Percentiles rank a stretch among this genome's conserved stretches.
These are phyloP conservation scores for Linderniella brevidens DNA, from an alignment of 257 asterid genomes.

Conservation along the genomic window DNA sequence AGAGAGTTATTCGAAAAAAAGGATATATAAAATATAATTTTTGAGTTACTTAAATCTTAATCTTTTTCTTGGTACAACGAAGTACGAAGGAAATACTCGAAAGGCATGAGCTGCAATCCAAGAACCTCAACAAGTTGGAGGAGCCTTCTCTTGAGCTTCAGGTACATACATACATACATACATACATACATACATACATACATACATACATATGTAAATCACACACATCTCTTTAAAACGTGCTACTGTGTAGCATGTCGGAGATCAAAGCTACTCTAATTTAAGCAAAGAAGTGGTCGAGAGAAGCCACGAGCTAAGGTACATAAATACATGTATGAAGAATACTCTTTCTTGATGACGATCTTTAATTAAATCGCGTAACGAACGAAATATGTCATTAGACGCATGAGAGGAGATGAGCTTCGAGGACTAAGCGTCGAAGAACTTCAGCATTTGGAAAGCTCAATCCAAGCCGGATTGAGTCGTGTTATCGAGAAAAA, in stretches of 20 bases:
- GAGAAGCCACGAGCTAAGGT: conserved; percentile 57
- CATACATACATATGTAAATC: neutral
- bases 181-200: too few species aligned
- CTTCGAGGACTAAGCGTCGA: conserved; percentile 63
- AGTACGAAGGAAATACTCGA: conserved; percentile 77
- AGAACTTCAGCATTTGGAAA: conserved; percentile 62
- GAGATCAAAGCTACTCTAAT: conserved; percentile 37
- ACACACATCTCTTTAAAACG: neutral
- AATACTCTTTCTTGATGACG: neutral
- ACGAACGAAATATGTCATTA: conserved; percentile 7
- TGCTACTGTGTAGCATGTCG: conserved; percentile 43
- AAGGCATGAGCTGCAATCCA: conserved; percentile 53
- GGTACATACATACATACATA: conserved; percentile 13
- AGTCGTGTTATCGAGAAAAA: conserved; percentile 52
- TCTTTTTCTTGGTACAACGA: neutral
- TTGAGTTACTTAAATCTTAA: too few species aligned
- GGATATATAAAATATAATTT: too few species aligned
- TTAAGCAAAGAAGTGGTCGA: conserved; percentile 62
- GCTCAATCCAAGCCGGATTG: conserved; percentile 56
- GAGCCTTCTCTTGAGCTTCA: conserved; percentile 78
- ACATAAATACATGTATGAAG: neutral
- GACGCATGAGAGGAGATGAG: conserved; percentile 94
- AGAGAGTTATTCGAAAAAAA: too few species aligned
- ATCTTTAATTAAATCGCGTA: neutral
- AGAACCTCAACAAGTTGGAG: conserved; percentile 52